A percentile compares a stretch with the other conserved stretches of the same genome.
Evolutionary conservation across 2,329 filamentous ascomycete species (phyloP).

Genomic region (Graphilbum sp.): DNA sequence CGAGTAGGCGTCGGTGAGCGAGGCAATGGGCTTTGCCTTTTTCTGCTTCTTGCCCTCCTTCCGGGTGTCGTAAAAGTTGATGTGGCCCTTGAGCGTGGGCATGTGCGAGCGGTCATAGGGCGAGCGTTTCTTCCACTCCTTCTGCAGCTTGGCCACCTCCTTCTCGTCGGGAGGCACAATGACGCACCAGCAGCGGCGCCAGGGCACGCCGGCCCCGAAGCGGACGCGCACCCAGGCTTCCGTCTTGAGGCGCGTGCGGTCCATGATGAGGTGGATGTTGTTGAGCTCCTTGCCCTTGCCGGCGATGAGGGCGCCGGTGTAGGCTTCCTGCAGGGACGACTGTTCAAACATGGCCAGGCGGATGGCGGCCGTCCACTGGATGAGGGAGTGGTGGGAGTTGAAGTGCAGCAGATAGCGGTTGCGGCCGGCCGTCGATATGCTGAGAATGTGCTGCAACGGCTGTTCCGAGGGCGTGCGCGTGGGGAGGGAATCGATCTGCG

Average conservation of each 20-base stretch:
- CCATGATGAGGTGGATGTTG: slow-evolving; percentile 80
- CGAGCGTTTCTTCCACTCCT: slow-evolving; percentile 64
- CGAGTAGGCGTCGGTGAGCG: slow-evolving; percentile 77
- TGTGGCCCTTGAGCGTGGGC: slow-evolving; percentile 62
- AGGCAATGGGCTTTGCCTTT: slow-evolving; percentile 78
- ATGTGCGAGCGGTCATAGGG: slow-evolving; percentile 59
- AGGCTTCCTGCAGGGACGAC: slow-evolving; percentile 82
- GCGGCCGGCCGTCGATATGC: slow-evolving; percentile 84
- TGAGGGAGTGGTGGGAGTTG: slow-evolving; percentile 80
- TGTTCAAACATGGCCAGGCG: slow-evolving; percentile 90
- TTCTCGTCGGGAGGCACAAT: slow-evolving; percentile 89
- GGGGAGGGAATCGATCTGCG: slow-evolving; percentile 72
- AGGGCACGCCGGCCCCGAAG: slow-evolving; percentile 90
- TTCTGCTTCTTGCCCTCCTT: slow-evolving; percentile 70
- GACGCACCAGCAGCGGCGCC: slow-evolving; percentile 94
- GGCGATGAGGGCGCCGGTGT: slow-evolving; percentile 88
- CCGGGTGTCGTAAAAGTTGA: slow-evolving; percentile 85
- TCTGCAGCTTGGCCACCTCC: slow-evolving; percentile 69
- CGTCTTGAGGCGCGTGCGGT: slow-evolving; percentile 56
- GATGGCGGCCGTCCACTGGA: slow-evolving; percentile 93
- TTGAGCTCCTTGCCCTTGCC: slow-evolving; percentile 83
- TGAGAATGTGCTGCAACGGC: slow-evolving; percentile 84
- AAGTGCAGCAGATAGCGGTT: slow-evolving; percentile 95
- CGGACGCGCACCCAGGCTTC: slow-evolving; percentile 92
- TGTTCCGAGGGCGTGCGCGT: slow-evolving; percentile 63